A percentile compares a stretch with the other conserved stretches of the same genome.
Conservation (phyloP, 2,329 filamentous ascomycete species). For the Phaeosphaeriaceae sp. region DNA sequence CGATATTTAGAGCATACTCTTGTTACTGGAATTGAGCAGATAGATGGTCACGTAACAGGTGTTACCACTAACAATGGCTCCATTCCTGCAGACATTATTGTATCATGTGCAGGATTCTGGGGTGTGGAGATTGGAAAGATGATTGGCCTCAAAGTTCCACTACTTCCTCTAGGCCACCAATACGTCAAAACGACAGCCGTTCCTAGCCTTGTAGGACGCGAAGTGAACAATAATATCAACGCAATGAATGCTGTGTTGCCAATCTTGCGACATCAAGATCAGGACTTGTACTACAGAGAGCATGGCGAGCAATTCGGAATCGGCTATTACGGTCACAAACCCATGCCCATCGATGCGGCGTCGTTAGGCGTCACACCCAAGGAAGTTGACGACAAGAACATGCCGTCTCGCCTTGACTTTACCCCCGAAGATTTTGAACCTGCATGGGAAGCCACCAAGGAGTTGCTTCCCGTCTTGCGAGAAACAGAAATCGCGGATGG, state of each 20-base stretch:
- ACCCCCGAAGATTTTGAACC: slow-evolving; percentile 66
- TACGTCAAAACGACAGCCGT: slow-evolving; percentile 67
- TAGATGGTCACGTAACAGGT: slow-evolving; percentile 60
- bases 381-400: slow-evolving; percentile 63
- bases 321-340: slow-evolving; percentile 68
- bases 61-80: slow-evolving; percentile 58
- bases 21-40: slow-evolving; percentile 63
- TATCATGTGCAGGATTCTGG: slow-evolving; percentile 71
- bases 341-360: slow-evolving; percentile 65
- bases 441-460: slow-evolving; percentile 64
- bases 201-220: slow-evolving; percentile 51
- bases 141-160: slow-evolving; percentile 63
- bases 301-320: slow-evolving; percentile 69
- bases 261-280: slow-evolving; percentile 68
- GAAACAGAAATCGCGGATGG: slow-evolving; percentile 62
- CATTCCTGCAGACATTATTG: slow-evolving; percentile 64
- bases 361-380: slow-evolving; percentile 60
- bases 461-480: slow-evolving; percentile 60
- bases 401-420: slow-evolving; percentile 68
- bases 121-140: slow-evolving; percentile 69
- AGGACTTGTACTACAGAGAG: slow-evolving; percentile 69
- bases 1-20: slow-evolving; percentile 62
- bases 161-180: slow-evolving; percentile 68
- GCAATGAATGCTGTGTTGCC: slow-evolving; percentile 60
- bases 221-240: slow-evolving; percentile 51